Evolutionary conservation across 306 rosid genomes (phyloP).

Genomic region (Canavalia ensiformis): DNA sequence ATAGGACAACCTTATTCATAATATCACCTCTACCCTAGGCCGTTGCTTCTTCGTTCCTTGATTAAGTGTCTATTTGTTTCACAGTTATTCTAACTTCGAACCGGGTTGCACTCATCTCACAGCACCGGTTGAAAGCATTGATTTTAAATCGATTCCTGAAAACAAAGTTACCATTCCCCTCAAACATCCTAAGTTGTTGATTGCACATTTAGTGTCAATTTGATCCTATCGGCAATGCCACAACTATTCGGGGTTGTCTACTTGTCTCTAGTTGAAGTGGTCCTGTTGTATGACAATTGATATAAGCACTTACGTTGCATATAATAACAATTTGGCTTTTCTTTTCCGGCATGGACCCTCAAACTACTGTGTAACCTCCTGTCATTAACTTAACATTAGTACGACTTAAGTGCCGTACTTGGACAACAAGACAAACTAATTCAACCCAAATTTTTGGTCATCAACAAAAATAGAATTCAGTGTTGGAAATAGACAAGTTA

Average conservation of each 20-base stretch:
- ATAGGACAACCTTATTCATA: not conserved
- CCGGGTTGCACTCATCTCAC: too few species aligned
- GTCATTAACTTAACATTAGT: conserved; percentile 21
- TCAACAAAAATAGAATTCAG: too few species aligned
- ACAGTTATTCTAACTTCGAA: too few species aligned
- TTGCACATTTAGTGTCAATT: not conserved
- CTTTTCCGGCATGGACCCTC: conserved; percentile 37
- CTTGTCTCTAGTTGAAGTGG: conserved; percentile 43
- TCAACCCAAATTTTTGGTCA: not conserved
- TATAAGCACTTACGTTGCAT: not conserved
- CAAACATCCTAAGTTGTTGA: not conserved
- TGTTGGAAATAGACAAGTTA: not conserved
- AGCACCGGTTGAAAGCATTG: too few species aligned
- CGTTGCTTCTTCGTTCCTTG: not conserved
- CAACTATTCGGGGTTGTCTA: not conserved
- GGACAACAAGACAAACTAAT: conserved; percentile 19
- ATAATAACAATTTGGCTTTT: not conserved
- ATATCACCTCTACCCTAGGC: not conserved
- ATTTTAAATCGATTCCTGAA: too few species aligned
- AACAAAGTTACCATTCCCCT: too few species aligned
- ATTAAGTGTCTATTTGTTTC: not conserved
- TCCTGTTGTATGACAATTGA: conserved; percentile 33
- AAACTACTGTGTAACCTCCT: not conserved
- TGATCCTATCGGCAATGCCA: not conserved
- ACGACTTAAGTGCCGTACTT: conserved; percentile 16